Percentiles rank a stretch among this genome's conserved stretches.
Conservation (phyloP, 345 rosid species). For the Camelina laxa region DNA sequence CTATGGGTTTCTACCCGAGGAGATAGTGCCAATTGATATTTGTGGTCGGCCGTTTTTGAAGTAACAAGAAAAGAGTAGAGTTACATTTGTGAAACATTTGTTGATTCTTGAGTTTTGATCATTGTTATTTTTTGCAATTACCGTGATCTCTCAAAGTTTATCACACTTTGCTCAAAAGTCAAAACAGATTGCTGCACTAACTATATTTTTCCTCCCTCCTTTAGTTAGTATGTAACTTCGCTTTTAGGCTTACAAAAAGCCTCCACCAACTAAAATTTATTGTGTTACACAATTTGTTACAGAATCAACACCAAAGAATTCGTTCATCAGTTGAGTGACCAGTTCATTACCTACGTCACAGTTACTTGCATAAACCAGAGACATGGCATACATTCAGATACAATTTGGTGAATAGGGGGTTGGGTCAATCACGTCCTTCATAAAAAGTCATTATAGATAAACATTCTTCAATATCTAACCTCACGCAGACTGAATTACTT, state of each 20-base stretch:
- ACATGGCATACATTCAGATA: neutral
- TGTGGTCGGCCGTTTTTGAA: neutral
- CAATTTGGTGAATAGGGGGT: neutral
- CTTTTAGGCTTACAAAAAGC: no score
- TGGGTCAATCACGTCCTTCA: neutral
- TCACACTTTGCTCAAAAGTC: neutral
- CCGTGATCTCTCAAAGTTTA: no score
- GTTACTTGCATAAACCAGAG: neutral
- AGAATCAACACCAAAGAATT: neutral
- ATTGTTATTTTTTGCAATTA: neutral
- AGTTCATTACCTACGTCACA: neutral
- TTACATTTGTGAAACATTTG: neutral
- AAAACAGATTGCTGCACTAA: neutral
- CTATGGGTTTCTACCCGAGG: slow-evolving; percentile 71
- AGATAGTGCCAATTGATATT: slow-evolving; percentile 1
- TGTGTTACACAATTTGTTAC: no score
- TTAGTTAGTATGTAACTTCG: no score
- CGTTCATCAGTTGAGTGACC: neutral
- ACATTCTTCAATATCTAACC: neutral
- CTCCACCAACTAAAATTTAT: no score
- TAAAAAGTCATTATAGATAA: neutral
- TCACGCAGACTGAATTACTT: neutral
- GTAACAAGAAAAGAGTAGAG: neutral
- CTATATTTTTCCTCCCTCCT: no score
- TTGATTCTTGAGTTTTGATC: slow-evolving; percentile 10